Evolutionary conservation across 2,329 filamentous ascomycete genomes (phyloP), one percentile per base, ranked within the genome.

Genomic region (Gyromitra esculenta): DNA sequence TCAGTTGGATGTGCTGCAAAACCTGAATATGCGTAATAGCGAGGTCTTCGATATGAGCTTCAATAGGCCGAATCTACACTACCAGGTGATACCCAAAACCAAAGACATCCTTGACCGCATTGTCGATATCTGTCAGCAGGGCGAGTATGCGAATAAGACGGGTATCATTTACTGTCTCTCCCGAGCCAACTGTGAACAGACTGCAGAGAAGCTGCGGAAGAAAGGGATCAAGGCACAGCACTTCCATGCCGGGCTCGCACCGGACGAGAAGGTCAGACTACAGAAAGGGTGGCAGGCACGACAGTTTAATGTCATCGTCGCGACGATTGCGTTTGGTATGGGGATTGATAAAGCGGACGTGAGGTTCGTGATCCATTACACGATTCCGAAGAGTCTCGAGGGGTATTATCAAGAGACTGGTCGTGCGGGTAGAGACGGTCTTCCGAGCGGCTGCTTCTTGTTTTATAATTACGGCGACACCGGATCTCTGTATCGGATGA

Each of bases 331-430:
- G 31, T 99, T 99, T 82, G 96, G 96, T 5, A 99, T 99, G 96
- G 96, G 96, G n/a, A 99, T 99, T 79, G 96, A 99, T 85, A 99
- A 99, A 83, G 89, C 94, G 0, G 92, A 99, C 82, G 96, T 99
- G 62, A 92, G 96, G 37, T 99, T 97, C 82, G 96, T 99, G 43
- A 93, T 99, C 52, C 96, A 99, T 82, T 91, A 97, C 81, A 92
- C 90, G 56, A 87, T 99, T 5, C 96, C 96, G 0, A 98, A 99
- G 84, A 97, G 93, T 81, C 85, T 99, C 69, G 96, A 99, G 84
- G 96, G 96, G 0, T 99, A 99, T 83, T 99, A 99, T 82, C 96
- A 99, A 82, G 96, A 99, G 83, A 99, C 96, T 57, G 96, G 96
- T 0, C 91, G 96, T 81, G 96, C 96, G 75, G 96, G 96, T 5